Conservation (phyloP, 2,329 filamentous ascomycete species). For the Knoxdaviesia proteae region DNA sequence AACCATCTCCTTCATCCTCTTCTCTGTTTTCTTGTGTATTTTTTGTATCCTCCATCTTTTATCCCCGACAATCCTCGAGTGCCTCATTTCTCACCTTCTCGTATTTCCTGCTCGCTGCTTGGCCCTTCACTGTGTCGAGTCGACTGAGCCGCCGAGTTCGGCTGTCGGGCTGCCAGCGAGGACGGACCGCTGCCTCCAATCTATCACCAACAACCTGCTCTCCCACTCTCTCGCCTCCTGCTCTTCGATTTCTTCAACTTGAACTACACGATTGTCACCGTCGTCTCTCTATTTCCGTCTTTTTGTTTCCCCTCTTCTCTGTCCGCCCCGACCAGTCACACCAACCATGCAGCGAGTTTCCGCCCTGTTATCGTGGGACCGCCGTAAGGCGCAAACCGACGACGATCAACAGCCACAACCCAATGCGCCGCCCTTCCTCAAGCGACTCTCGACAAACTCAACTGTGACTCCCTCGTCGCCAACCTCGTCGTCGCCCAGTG, state of each 20-base stretch:
- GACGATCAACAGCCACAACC: constrained; percentile 2
- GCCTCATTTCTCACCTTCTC: not conserved
- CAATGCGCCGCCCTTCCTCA: not conserved
- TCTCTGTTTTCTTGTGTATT: not conserved
- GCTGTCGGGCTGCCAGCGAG: too few species aligned
- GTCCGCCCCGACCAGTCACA: not conserved
- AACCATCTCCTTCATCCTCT: not conserved
- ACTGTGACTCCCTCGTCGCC: constrained; percentile 11
- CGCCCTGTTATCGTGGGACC: constrained; percentile 7
- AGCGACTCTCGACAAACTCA: constrained; percentile 35
- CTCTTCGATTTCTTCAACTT: not conserved
- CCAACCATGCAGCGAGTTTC: constrained; percentile 7
- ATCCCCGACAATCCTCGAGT: not conserved
- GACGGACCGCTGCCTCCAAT: too few species aligned
- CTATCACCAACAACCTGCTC: not conserved
- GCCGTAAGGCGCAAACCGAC: constrained; percentile 5
- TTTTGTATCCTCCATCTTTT: not conserved
- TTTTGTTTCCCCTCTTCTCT: not conserved
- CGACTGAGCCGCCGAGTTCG: too few species aligned
- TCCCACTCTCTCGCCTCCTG: constrained; percentile 1
- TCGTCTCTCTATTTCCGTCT: not conserved
- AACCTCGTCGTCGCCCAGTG: constrained; percentile 20
- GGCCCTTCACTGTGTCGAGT: too few species aligned
- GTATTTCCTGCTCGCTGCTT: not conserved
- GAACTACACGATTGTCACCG: not conserved